Conservation (phyloP, 2,329 filamentous ascomycete genomes). For the Beauveria brongniartii region DNA sequence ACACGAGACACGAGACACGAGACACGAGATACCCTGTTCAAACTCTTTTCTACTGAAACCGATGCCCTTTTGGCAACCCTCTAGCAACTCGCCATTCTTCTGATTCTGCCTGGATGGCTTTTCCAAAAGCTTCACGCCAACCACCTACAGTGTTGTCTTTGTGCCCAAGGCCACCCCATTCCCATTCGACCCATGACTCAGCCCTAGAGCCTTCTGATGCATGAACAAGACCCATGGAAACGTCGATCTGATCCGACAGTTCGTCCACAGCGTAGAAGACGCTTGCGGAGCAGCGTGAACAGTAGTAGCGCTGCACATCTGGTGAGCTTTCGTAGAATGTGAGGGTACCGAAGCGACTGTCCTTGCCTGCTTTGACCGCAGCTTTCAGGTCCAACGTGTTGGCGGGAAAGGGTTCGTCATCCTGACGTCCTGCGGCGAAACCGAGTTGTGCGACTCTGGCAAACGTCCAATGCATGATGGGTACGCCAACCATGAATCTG, state of each 20-base stretch:
- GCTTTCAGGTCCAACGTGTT: constrained; percentile 22
- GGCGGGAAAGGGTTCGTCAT: constrained; percentile 9
- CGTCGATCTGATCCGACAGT: constrained; percentile 31
- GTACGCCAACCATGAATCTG: constrained; percentile 31
- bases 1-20: background rate
- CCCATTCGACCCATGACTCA: constrained; percentile 36
- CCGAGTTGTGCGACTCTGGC: constrained; percentile 30
- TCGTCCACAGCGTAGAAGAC: constrained; percentile 37
- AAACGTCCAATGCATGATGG: constrained; percentile 40
- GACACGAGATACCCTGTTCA: background rate
- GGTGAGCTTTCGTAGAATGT: constrained; percentile 34
- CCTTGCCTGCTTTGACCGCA: constrained; percentile 23
- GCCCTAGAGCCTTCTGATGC: constrained; percentile 36
- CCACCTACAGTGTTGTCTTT: constrained; percentile 29
- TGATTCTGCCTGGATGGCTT: constrained; percentile 23
- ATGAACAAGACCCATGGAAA: constrained; percentile 37
- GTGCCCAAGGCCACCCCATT: constrained; percentile 24
- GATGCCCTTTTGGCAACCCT: constrained; percentile 12
- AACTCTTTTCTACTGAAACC: background rate
- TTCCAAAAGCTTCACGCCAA: constrained; percentile 30
- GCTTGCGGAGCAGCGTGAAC: constrained; percentile 36
- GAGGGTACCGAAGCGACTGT: constrained; percentile 34
- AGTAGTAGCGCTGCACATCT: constrained; percentile 40
- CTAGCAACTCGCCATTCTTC: constrained; percentile 26
- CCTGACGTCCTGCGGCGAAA: constrained; percentile 15